These are phyloP conservation scores for Salix suchowensis DNA, from an alignment of 345 rosid genomes.

Conservation along the genomic window DNA sequence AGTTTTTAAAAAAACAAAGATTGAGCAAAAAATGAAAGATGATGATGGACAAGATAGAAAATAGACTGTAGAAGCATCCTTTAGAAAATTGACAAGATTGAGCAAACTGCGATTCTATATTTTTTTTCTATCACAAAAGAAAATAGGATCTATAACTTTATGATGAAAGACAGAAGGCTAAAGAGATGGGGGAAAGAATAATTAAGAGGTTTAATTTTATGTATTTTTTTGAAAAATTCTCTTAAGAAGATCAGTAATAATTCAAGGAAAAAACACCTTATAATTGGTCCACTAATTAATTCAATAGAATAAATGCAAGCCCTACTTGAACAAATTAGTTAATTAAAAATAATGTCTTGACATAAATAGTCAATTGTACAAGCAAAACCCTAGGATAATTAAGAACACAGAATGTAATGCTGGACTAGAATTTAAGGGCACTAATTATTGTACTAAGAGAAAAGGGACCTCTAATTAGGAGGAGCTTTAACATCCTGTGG, in stretches of 20 bases:
- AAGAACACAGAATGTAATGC: neutral
- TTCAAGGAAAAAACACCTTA: neutral
- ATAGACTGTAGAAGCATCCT: neutral
- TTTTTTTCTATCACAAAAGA: neutral
- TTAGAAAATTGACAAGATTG: too few relatives aligned
- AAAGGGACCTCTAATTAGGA: neutral
- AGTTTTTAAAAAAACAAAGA: neutral
- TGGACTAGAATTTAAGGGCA: neutral
- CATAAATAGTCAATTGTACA: neutral
- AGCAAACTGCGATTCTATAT: neutral
- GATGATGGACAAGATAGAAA: neutral
- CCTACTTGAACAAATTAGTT: neutral
- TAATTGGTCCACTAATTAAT: neutral
- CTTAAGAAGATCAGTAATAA: neutral
- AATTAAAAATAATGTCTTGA: neutral
- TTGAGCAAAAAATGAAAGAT: neutral
- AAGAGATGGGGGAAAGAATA: neutral
- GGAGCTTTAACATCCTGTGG: constrained; percentile 32
- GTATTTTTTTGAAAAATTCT: neutral
- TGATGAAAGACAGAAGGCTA: neutral
- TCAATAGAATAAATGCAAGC: neutral
- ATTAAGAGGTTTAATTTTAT: neutral
- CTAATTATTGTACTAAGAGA: neutral
- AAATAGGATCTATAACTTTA: neutral
- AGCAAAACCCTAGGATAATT: neutral